phyloP scores from a whole-genome alignment of 192 early-diverging fungal genomes.

The Umbelopsis ramanniana region DNA sequence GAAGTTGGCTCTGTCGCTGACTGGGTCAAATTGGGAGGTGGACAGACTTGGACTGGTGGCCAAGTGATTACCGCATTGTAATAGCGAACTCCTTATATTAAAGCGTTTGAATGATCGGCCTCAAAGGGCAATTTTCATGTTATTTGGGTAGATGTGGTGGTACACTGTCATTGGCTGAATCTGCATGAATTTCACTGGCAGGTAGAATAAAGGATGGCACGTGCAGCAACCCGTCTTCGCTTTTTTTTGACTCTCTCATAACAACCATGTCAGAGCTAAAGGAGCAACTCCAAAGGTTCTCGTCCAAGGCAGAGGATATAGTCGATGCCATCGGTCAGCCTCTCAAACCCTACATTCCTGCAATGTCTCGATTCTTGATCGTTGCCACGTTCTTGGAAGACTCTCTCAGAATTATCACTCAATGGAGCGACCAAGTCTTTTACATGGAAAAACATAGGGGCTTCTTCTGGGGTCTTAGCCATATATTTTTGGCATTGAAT shows the following conservation, averaged over 20 bases:
- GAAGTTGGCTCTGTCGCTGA: slow-evolving; percentile 80
- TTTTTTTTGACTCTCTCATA: neutral
- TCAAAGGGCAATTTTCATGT: neutral
- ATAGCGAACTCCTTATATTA: neutral
- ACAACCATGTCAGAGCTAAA: slow-evolving; percentile 27
- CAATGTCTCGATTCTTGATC: slow-evolving; percentile 90
- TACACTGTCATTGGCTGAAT: slow-evolving; percentile 14
- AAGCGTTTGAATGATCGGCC: slow-evolving; percentile 37
- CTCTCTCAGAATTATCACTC: slow-evolving; percentile 83
- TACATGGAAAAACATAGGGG: slow-evolving; percentile 82
- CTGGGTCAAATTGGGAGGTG: slow-evolving; percentile 65
- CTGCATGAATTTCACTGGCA: slow-evolving; percentile 1
- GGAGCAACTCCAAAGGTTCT: slow-evolving; percentile 51
- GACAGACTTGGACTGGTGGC: slow-evolving; percentile 72
- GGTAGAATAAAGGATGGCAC: neutral
- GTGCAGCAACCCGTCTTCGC: neutral
- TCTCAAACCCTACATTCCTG: slow-evolving; percentile 91
- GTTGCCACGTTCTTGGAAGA: slow-evolving; percentile 98
- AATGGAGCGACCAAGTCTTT: slow-evolving; percentile 88
- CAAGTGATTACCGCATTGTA: slow-evolving; percentile 49
- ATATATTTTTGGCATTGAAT: slow-evolving; percentile 87
- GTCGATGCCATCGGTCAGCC: slow-evolving; percentile 78
- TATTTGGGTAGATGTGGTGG: slow-evolving; percentile 8
- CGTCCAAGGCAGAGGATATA: slow-evolving; percentile 71
- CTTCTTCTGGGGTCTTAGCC: slow-evolving; percentile 80